A percentile compares a stretch with the other conserved stretches of the same genome.
Evolutionary conservation across 345 rosid genomes (phyloP).

Genomic region (Linum trigynum): DNA sequence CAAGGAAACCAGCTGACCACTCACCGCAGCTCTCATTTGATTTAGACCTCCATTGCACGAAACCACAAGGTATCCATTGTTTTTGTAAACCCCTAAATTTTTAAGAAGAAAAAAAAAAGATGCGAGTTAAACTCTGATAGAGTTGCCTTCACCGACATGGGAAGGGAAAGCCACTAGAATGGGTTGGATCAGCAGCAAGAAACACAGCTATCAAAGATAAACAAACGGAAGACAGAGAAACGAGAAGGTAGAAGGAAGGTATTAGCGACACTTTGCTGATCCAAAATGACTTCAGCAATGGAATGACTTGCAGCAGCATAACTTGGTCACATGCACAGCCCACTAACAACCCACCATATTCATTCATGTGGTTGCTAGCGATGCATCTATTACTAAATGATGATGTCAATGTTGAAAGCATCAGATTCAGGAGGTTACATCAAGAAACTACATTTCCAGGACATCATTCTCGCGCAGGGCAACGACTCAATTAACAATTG

Average conservation of each 20-base stretch:
- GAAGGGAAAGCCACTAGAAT: too few species aligned
- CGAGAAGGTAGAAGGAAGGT: constrained; percentile 2
- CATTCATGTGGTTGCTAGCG: not conserved
- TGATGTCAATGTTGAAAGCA: not conserved
- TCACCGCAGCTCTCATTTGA: constrained; percentile 90
- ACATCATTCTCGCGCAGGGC: not conserved
- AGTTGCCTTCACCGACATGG: too few species aligned
- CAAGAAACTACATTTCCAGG: not conserved
- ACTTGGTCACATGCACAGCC: constrained; percentile 1
- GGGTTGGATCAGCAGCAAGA: not conserved
- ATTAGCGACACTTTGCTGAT: not conserved
- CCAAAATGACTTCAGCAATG: not conserved
- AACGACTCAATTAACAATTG: not conserved
- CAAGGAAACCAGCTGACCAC: constrained; percentile 12
- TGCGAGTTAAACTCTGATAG: not conserved
- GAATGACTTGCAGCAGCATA: constrained; percentile 7
- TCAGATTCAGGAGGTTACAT: not conserved
- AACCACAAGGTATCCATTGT: constrained; percentile 92
- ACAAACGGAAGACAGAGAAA: not conserved
- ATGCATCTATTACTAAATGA: not conserved
- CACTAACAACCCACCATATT: not conserved
- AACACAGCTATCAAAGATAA: not conserved
- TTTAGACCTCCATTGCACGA: constrained; percentile 93
- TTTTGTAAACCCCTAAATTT: constrained; percentile 67
- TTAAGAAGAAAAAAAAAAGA: constrained; percentile 5